phyloP scores from a whole-genome alignment of 106 monocot species.

The Allium sativum region DNA sequence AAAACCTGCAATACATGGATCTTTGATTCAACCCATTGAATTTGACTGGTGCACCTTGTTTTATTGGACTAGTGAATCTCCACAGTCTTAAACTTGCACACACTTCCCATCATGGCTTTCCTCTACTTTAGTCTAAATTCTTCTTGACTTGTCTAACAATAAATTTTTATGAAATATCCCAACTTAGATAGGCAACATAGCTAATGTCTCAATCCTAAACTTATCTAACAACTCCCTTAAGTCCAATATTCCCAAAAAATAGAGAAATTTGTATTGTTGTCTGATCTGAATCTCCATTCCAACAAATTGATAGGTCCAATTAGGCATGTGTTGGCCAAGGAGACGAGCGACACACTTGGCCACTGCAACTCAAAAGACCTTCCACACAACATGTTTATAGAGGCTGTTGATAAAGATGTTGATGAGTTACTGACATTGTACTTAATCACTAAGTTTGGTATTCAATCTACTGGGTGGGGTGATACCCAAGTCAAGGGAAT shows the following conservation, averaged over 20 bases:
- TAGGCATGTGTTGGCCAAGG: conserved; percentile 32
- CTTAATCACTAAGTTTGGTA: neutral
- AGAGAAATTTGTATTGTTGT: conserved; percentile 21
- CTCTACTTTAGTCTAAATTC: conserved; percentile 18
- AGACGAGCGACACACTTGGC: conserved; percentile 19
- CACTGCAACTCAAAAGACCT: conserved; percentile 31
- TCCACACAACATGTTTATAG: conserved; percentile 23
- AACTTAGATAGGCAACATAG: conserved; percentile 40
- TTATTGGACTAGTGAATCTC: conserved; percentile 21
- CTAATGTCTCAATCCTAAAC: conserved; percentile 27
- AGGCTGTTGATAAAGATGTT: conserved; percentile 9
- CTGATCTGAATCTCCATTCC: conserved; percentile 25
- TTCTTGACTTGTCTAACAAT: conserved; percentile 43
- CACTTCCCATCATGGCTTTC: conserved; percentile 35
- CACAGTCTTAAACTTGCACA: conserved; percentile 23
- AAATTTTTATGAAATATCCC: conserved; percentile 23
- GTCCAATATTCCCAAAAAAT: conserved; percentile 27
- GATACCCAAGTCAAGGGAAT: conserved; percentile 6
- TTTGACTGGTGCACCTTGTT: conserved; percentile 15
- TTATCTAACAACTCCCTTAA: conserved; percentile 29
- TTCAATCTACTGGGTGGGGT: conserved; percentile 1
- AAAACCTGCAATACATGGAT: conserved; percentile 17
- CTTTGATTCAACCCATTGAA: conserved; percentile 29
- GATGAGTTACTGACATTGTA: neutral
- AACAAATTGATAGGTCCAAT: conserved; percentile 32